Percentiles rank a stretch among this genome's conserved stretches.
Evolutionary conservation across 805 yeast genomes (phyloP).

Genomic region (Sugiyamaella boreocaroliniensis): DNA sequence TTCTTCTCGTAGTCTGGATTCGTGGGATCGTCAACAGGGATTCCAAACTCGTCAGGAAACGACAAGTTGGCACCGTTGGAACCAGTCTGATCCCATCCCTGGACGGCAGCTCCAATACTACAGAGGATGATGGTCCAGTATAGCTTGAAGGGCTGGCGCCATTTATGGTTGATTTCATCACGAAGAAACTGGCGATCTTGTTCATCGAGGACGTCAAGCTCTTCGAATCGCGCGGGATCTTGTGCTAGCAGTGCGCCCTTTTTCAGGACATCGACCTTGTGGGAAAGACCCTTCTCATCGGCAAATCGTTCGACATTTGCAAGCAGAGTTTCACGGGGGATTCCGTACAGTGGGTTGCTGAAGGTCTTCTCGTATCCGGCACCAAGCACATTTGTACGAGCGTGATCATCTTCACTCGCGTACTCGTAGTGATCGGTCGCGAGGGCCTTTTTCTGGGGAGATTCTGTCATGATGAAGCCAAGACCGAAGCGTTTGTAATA

Average conservation of each 20-base stretch:
- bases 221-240: conserved; percentile 34
- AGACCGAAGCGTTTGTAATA: too few species aligned
- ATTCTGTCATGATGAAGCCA: not conserved
- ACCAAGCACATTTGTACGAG: not conserved
- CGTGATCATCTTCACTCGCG: not conserved
- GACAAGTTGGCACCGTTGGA: conserved; percentile 58
- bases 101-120: conserved; percentile 60
- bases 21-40: conserved; percentile 27
- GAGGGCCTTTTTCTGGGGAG: not conserved
- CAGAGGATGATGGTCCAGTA: conserved; percentile 48
- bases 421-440: not conserved
- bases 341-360: conserved; percentile 23
- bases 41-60: conserved; percentile 26
- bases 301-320: conserved; percentile 23
- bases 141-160: conserved; percentile 36
- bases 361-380: not conserved
- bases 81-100: conserved; percentile 70
- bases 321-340: conserved; percentile 21
- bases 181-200: conserved; percentile 29
- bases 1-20: conserved; percentile 43
- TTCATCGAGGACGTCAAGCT: conserved; percentile 31
- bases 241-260: conserved; percentile 54
- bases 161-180: conserved; percentile 42
- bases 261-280: conserved; percentile 18
- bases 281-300: conserved; percentile 20